Conservation (phyloP, 495 filamentous ascomycete genomes). For the Lineolata rhizophorae region DNA sequence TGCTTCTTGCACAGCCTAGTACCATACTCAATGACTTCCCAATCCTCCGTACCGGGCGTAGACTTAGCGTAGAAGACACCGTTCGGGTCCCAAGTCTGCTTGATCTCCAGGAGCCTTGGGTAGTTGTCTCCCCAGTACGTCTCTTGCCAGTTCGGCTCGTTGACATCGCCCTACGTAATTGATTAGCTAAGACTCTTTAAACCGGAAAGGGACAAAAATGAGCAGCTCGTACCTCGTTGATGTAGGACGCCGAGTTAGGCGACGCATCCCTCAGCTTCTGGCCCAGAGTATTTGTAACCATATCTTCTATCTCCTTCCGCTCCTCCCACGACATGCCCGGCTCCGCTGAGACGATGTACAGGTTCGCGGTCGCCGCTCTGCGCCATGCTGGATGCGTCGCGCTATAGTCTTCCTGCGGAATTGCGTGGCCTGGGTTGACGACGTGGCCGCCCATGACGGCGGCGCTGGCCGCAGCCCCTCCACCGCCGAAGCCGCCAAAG, state of each 20-base stretch:
- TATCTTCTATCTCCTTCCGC: too few species aligned
- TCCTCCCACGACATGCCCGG: too few species aligned
- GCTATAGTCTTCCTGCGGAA: too few species aligned
- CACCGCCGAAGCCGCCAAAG: too few species aligned
- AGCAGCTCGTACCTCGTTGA: slow-evolving; percentile 11
- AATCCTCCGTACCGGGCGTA: slow-evolving; percentile 10
- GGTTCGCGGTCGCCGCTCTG: too few species aligned
- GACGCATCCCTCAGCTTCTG: too few species aligned
- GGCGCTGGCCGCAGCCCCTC: too few species aligned
- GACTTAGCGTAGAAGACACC: slow-evolving; percentile 4
- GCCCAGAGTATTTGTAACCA: too few species aligned
- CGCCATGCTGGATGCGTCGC: too few species aligned
- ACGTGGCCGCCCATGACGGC: too few species aligned
- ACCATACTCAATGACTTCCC: slow-evolving; percentile 9
- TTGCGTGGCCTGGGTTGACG: too few species aligned
- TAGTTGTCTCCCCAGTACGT: slow-evolving; percentile 41
- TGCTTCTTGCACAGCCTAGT: slow-evolving; percentile 9
- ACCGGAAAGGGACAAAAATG: neutral
- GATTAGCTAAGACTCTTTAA: neutral
- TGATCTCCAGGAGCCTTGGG: slow-evolving; percentile 24
- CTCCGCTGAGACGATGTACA: too few species aligned
- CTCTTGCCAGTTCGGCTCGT: slow-evolving; percentile 39
- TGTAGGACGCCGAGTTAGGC: slow-evolving; percentile 9
- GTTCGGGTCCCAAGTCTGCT: slow-evolving; percentile 31
- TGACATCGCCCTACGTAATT: slow-evolving; percentile 33